Conservation (phyloP, 2,329 filamentous ascomycete species). For the Lachnum nothofagi region DNA sequence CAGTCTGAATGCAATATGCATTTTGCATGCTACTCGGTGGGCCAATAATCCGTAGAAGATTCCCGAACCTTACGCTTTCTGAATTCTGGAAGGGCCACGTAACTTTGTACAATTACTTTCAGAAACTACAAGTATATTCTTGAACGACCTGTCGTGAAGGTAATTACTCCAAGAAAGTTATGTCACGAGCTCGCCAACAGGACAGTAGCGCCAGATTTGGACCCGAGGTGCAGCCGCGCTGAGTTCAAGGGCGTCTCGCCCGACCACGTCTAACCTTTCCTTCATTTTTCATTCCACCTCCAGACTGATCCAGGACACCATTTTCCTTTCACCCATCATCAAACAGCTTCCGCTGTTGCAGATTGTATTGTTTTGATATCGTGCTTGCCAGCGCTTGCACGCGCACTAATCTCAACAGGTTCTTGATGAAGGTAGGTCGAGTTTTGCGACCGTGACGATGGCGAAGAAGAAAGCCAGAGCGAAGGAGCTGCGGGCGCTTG, state of each 20-base stretch:
- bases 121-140: too few species aligned
- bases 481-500: conserved; percentile 8
- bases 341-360: conserved; percentile 17
- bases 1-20: too few species aligned
- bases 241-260: not conserved
- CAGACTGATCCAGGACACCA: conserved; percentile 1
- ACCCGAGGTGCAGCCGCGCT: not conserved
- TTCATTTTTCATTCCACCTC: not conserved
- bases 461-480: conserved; percentile 7
- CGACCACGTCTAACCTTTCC: not conserved
- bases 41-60: too few species aligned
- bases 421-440: conserved; percentile 17
- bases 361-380: conserved; percentile 7
- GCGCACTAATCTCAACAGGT: conserved; percentile 18
- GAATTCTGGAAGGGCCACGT: too few species aligned
- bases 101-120: too few species aligned
- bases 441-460: conserved; percentile 2
- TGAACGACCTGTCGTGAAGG: too few species aligned
- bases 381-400: conserved; percentile 16
- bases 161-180: too few species aligned
- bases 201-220: not conserved
- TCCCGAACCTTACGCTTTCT: too few species aligned
- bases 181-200: too few species aligned
- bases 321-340: conserved; percentile 11
- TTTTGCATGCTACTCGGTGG: too few species aligned